A percentile compares a stretch with the other conserved stretches of the same genome.
phyloP scores from a whole-genome alignment of 345 rosid species.

The Populus simonii region DNA sequence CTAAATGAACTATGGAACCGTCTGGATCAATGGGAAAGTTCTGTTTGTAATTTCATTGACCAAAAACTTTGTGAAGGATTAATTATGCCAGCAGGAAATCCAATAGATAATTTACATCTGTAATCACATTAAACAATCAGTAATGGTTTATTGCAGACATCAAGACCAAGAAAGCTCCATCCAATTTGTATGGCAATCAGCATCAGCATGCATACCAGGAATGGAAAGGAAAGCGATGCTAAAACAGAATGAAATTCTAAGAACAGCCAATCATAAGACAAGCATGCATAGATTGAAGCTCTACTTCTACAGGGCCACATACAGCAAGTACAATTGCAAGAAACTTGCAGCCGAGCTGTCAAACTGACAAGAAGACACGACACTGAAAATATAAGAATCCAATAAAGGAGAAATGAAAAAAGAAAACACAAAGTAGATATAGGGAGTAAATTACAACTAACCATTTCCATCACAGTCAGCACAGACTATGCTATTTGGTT shows the following conservation, averaged over 20 bases:
- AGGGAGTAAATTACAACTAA: neutral
- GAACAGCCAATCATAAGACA: neutral
- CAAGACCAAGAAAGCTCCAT: neutral
- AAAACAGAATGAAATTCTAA: neutral
- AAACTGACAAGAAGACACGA: neutral
- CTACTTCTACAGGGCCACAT: neutral
- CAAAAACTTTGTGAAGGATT: neutral
- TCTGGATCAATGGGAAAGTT: neutral
- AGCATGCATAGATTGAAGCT: neutral
- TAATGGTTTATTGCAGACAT: neutral
- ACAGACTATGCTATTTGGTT: conserved; percentile 63
- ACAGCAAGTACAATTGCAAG: neutral
- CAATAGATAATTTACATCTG: neutral
- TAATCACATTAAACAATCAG: conserved; percentile 4
- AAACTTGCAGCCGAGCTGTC: neutral
- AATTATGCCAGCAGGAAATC: neutral
- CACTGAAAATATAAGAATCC: neutral
- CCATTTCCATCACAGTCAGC: conserved; percentile 54
- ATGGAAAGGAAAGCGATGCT: neutral
- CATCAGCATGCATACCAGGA: neutral
- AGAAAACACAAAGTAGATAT: neutral
- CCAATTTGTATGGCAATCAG: neutral
- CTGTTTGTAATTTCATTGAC: neutral
- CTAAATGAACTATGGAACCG: neutral
- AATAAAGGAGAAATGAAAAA: neutral